A percentile compares a stretch with the other conserved stretches of the same genome.
phyloP scores from a whole-genome alignment of 2,329 filamentous ascomycete genomes.

The Talaromyces piceae region DNA sequence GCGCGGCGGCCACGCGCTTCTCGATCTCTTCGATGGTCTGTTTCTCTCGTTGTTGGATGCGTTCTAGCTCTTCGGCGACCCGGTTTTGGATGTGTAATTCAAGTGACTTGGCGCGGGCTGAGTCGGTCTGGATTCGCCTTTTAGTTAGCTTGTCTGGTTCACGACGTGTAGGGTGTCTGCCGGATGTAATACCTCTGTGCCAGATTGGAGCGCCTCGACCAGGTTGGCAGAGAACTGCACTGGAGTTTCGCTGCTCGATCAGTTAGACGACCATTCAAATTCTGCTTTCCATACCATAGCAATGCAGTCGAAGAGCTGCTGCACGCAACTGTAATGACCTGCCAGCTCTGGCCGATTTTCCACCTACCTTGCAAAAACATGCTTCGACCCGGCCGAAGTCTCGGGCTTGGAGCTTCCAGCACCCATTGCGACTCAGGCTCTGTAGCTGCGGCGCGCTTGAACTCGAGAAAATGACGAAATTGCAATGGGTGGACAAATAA shows the following conservation, averaged over 20 bases:
- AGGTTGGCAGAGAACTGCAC: constrained; percentile 72
- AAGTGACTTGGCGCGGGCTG: constrained; percentile 70
- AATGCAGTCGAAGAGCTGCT: neutral
- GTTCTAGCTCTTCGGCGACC: constrained; percentile 76
- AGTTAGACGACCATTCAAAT: neutral
- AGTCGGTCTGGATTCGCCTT: constrained; percentile 63
- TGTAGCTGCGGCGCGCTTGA: neutral
- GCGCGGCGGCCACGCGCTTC: constrained; percentile 46
- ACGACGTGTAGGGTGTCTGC: constrained; percentile 1
- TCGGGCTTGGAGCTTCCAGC: constrained; percentile 56
- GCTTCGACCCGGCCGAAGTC: constrained; percentile 44
- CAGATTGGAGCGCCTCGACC: constrained; percentile 74
- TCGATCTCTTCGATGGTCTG: constrained; percentile 62
- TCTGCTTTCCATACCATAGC: neutral
- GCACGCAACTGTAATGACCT: neutral
- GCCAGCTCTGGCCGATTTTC: neutral
- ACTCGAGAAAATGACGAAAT: no score
- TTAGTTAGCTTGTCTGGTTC: neutral
- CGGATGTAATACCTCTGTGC: constrained; percentile 60
- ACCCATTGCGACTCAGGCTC: constrained; percentile 44
- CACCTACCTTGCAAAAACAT: constrained; percentile 56
- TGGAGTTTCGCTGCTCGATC: constrained; percentile 47
- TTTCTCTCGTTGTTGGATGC: constrained; percentile 63
- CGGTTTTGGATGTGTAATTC: constrained; percentile 86
- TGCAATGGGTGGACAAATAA: no score